Evolutionary conservation across 495 filamentous ascomycete genomes (phyloP), one percentile per base, ranked within the genome.

Genomic region (Annulohypoxylon bovei): DNA sequence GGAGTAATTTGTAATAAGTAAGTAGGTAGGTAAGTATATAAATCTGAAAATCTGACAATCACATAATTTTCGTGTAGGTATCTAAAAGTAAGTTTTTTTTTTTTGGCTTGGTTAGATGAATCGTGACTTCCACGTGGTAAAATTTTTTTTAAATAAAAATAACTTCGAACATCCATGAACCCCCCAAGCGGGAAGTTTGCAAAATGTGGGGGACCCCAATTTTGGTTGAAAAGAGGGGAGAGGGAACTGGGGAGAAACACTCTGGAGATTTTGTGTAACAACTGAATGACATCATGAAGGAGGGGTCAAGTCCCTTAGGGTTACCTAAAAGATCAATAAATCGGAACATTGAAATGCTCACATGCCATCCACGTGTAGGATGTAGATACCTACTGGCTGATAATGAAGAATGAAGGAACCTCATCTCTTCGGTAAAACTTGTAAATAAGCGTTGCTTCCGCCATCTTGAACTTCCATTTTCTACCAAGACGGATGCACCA

Each of bases 121-220:
- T 62, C 52, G 57, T 40, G 50, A 62, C 18, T 40, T 47, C 69
- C 69, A 72, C 69, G 69, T 72, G 69, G 69, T 53, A 16, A 42
- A 18, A 11, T 4, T 30, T 40, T 49, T 54, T 57, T 39, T n/a
- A n/a, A 37, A 50, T 49, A 47, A 62, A 72, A 62, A 62, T 55
- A 39, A 55, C 28, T 39, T 49, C 22, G 20, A 50, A 50, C 4
- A 25, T 14, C 46, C 46, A 25, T 49, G 25, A 50, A 27, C 6
- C 14, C 28, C 30, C 52, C 5, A 53, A 59, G 22, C 40, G 53
- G 63, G 39, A 60, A 59, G 52, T 30, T 33, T 65, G 25, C 30
- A 46, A 23, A 56, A 25, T 61, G 68, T 67, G 68, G 62, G 55
- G 68, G 37, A 33, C 25, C 49, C 35, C 18, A 56, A 49, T 44